phyloP scores from a whole-genome alignment of 2,329 filamentous ascomycete species.

The Xylaria sp. region DNA sequence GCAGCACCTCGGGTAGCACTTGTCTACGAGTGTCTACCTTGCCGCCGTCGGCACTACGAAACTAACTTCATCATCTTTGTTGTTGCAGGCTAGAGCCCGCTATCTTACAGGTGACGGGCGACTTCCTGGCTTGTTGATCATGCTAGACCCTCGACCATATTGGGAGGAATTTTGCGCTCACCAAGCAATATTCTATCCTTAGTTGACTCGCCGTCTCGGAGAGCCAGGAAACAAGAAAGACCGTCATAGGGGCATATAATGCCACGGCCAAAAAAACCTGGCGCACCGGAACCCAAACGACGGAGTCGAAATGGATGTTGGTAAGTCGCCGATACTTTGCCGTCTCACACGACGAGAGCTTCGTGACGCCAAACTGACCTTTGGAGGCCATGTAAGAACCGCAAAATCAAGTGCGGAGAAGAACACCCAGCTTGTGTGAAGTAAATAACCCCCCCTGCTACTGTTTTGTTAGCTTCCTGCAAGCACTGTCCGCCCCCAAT shows the following conservation, averaged over 20 bases:
- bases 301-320: conserved; percentile 60
- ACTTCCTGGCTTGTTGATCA: conserved; percentile 44
- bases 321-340: conserved; percentile 46
- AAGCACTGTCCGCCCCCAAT: conserved; percentile 22
- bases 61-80: conserved; percentile 12
- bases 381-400: conserved; percentile 78
- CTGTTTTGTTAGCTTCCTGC: conserved; percentile 22
- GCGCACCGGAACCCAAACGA: conserved; percentile 57
- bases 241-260: conserved; percentile 47
- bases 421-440: conserved; percentile 78
- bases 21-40: conserved; percentile 24
- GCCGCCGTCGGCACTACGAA: conserved; percentile 16
- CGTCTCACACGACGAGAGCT: conserved; percentile 20
- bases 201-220: conserved; percentile 36
- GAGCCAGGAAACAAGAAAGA: conserved; percentile 13
- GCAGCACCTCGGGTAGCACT: conserved; percentile 17
- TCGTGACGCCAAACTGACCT: conserved; percentile 37
- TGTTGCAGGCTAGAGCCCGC: conserved; percentile 28
- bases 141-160: conserved; percentile 46
- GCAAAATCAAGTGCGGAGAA: conserved; percentile 85
- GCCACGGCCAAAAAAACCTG: conserved; percentile 58
- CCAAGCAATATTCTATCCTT: conserved; percentile 47
- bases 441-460: conserved; percentile 48
- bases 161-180: conserved; percentile 48
- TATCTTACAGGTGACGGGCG: conserved; percentile 25